These are phyloP conservation scores for Notholithocarpus densiflorus DNA, from an alignment of 306 rosid genomes.

Conservation along the genomic window DNA sequence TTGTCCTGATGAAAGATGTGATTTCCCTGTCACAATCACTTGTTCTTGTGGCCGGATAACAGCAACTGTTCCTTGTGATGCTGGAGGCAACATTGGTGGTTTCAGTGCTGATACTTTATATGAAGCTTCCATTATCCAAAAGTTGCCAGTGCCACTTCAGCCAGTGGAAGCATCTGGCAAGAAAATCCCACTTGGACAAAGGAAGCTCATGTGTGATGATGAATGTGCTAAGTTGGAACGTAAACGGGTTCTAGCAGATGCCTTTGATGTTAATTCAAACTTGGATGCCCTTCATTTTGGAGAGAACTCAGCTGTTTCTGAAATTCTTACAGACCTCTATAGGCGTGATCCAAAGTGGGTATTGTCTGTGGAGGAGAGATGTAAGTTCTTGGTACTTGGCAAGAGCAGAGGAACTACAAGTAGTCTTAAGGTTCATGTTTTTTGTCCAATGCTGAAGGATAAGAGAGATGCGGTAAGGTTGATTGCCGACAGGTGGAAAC, in stretches of 20 bases:
- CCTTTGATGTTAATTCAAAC: conserved; percentile 75
- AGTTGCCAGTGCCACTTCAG: conserved; percentile 68
- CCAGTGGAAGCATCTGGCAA: conserved; percentile 59
- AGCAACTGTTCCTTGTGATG: conserved; percentile 81
- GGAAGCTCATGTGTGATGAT: conserved; percentile 83
- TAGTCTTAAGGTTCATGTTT: conserved; percentile 75
- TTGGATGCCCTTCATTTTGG: conserved; percentile 84
- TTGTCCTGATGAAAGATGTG: conserved; percentile 79
- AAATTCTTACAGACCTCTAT: conserved; percentile 56
- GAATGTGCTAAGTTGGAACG: conserved; percentile 91
- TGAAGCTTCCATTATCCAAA: conserved; percentile 71
- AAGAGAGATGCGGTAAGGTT: conserved; percentile 78
- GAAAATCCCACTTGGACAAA: conserved; percentile 74
- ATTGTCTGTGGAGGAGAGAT: conserved; percentile 87
- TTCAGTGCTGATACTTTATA: conserved; percentile 58
- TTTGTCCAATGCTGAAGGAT: conserved; percentile 83
- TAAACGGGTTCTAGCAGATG: conserved; percentile 88
- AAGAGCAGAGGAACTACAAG: conserved; percentile 58
- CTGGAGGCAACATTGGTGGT: conserved; percentile 53
- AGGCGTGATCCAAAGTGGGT: conserved; percentile 93
- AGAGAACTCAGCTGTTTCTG: conserved; percentile 55
- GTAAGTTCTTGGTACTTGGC: conserved; percentile 81
- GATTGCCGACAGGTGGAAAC: conserved; percentile 93
- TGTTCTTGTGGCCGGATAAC: conserved; percentile 80
- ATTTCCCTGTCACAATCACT: conserved; percentile 58